Conservation (phyloP, 1,284 basidiomycete genomes). For the Pseudozyma hubeiensis region DNA sequence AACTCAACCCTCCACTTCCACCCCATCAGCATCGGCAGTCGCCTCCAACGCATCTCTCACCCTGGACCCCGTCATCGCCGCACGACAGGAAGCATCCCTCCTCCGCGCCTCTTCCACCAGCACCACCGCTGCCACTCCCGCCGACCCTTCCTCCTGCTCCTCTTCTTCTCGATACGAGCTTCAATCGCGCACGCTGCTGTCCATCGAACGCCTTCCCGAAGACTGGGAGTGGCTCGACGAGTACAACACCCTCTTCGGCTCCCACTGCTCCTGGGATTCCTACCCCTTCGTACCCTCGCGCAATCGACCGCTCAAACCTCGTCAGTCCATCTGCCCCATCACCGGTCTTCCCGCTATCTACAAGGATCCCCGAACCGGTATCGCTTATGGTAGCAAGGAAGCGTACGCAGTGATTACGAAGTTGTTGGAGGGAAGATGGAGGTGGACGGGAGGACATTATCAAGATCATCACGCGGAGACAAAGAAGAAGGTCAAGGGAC, state of each 20-base stretch:
- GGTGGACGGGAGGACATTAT: slow-evolving; percentile 47
- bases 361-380: slow-evolving; percentile 79
- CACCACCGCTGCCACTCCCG: neutral
- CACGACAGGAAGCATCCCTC: slow-evolving; percentile 19
- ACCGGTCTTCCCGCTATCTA: slow-evolving; percentile 74
- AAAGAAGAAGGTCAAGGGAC: slow-evolving; percentile 4
- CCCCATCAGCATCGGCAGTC: neutral
- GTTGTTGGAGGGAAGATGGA: slow-evolving; percentile 73
- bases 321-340: slow-evolving; percentile 70
- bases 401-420: slow-evolving; percentile 76
- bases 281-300: slow-evolving; percentile 69
- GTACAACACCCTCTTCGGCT: slow-evolving; percentile 81
- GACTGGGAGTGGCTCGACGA: slow-evolving; percentile 75
- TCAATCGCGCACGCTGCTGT: slow-evolving; percentile 55
- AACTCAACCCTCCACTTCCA: neutral
- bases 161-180: slow-evolving; percentile 9
- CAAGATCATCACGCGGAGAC: neutral
- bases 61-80: slow-evolving; percentile 47
- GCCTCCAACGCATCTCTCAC: slow-evolving; percentile 12
- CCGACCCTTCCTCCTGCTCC: neutral
- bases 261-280: slow-evolving; percentile 71
- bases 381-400: slow-evolving; percentile 78
- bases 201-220: slow-evolving; percentile 41
- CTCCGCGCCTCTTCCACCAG: neutral
- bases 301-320: slow-evolving; percentile 69